These are phyloP conservation scores for Nakazawaea wickerhamii DNA, from an alignment of 805 yeast genomes.

Conservation along the genomic window DNA sequence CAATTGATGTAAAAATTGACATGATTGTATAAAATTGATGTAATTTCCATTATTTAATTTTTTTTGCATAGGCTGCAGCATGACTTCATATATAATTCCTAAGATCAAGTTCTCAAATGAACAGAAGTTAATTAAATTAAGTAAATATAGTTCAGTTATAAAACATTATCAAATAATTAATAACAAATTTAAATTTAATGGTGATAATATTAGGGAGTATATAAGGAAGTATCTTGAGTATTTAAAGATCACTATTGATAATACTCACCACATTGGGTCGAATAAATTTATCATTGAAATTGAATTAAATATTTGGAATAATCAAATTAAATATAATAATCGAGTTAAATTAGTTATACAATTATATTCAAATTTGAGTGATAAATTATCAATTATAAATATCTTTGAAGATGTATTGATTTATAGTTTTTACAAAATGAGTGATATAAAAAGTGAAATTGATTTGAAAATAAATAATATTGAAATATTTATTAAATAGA, in stretches of 20 bases:
- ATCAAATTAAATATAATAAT: background rate
- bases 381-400: background rate
- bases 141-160: background rate
- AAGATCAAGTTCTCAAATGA: no score
- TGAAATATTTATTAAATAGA: no score
- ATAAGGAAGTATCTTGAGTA: background rate
- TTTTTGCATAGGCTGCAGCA: background rate
- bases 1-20: background rate
- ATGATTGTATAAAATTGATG: background rate
- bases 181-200: background rate
- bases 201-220: background rate
- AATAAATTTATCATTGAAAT: no score
- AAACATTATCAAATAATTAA: background rate
- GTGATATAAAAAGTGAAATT: no score
- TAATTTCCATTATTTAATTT: background rate
- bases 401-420: conserved; percentile 1
- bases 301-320: background rate
- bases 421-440: background rate
- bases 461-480: no score
- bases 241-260: no score
- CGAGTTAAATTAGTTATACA: background rate
- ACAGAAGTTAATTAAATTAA: no score
- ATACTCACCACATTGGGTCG: no score
- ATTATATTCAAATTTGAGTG: background rate
- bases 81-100: background rate